Evolutionary conservation across 805 yeast genomes (phyloP), one percentile per base, ranked within the genome.

Genomic region (Tetrapisispora nanseiensis): DNA sequence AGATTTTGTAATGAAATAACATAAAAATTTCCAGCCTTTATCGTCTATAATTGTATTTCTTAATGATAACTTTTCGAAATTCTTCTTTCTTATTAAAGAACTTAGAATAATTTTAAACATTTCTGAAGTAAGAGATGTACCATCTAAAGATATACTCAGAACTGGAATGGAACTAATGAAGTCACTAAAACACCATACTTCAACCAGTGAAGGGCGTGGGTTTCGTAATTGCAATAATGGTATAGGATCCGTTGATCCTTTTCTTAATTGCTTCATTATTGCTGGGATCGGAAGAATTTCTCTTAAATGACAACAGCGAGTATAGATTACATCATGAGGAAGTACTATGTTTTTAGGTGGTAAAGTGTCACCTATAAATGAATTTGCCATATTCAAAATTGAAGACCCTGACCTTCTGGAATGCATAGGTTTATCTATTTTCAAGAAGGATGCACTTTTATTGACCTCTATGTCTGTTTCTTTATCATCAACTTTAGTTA

Each of bases 201-300:
- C 97, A 37, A 90, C 80, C 70, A 85, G 66, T 0, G 96, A 84
- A 0, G 97, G 97, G 40, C 77, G 70, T 2, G 95, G 95, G 52
- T 89, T 89, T 56, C 86, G 71, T 46, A 90, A 59, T 52, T 82
- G 90, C 42, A 89, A 58, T 12, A 78, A 52, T 1, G 92, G 80
- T 12, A 89, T 67, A 1, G 95, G 95, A 18, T 85, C 84, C 39
- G 78, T 72, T 1, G 89, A 76, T 1, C 87, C 92, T 6, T 65
- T 53, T 55, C 78, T 79, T 46, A 89, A 71, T 58, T 86, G 95
- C 56, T 82, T 83, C 54, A 85, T 57, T 7, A 89, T 86, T 1
- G 95, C 94, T 1, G 95, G 94, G 40, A 89, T 87, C 1, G 97
- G 97, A 45, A 89, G 62, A 40, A 89, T 89, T 56, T 89, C 97